phyloP scores from a whole-genome alignment of 352 stramenopile species.

The Phytophthora meadii region DNA sequence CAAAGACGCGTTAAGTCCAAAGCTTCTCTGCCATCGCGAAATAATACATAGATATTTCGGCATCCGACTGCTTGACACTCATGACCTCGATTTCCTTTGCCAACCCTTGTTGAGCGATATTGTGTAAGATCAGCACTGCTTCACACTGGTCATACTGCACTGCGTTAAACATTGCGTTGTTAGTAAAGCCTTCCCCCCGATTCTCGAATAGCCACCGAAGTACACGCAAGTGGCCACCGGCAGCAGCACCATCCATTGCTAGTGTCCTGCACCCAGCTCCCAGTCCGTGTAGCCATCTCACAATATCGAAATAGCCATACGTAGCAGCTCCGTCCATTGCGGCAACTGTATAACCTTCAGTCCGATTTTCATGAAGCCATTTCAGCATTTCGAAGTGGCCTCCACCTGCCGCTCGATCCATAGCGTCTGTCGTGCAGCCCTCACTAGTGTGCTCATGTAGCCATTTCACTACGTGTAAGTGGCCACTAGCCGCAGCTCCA shows the following conservation, averaged over 20 bases:
- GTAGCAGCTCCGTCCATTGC: constrained; percentile 13
- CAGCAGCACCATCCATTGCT: constrained; percentile 13
- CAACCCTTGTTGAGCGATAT: no score
- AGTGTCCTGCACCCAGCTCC: constrained; percentile 6
- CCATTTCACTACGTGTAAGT: constrained; percentile 20
- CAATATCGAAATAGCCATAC: constrained; percentile 10
- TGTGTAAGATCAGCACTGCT: no score
- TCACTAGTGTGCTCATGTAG: constrained; percentile 12
- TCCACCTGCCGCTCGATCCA: neutral
- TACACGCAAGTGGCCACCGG: constrained; percentile 3
- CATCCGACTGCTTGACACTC: no score
- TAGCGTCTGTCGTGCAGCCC: constrained; percentile 8
- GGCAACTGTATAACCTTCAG: constrained; percentile 14
- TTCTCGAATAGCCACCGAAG: constrained; percentile 26
- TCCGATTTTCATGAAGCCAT: constrained; percentile 18
- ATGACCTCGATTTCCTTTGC: no score
- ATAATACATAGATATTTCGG: no score
- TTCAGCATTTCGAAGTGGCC: constrained; percentile 9
- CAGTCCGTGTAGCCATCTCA: constrained; percentile 14
- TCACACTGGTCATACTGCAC: no score
- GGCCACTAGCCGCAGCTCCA: constrained; percentile 11
- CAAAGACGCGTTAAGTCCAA: no score
- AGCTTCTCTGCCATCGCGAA: no score
- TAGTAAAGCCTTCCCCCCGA: constrained; percentile 12
- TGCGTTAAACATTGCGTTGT: no score